Conservation (phyloP, 257 asterid genomes). For the Oldenlandia corymbosa region DNA sequence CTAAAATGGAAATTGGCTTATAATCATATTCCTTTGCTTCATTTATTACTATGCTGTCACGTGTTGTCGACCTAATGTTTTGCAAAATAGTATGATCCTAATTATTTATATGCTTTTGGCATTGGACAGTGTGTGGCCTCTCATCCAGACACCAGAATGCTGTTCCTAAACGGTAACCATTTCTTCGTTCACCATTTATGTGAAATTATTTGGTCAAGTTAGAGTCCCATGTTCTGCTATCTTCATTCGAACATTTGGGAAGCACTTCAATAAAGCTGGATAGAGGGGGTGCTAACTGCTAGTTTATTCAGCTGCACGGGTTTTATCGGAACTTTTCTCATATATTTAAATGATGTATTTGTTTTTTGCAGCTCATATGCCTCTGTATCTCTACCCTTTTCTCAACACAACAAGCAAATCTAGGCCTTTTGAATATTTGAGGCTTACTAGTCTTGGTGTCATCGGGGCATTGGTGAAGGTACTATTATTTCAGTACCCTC, state of each 20-base stretch:
- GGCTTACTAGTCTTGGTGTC: slow-evolving; percentile 95
- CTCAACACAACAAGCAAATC: slow-evolving; percentile 89
- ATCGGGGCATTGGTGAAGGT: slow-evolving; percentile 99
- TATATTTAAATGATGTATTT: slow-evolving; percentile 10
- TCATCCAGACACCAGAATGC: slow-evolving; percentile 85
- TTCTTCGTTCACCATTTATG: background rate
- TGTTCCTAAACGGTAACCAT: slow-evolving; percentile 72
- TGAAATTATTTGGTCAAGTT: no score
- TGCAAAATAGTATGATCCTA: background rate
- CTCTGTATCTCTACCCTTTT: slow-evolving; percentile 83
- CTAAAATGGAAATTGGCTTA: background rate
- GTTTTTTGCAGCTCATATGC: slow-evolving; percentile 73
- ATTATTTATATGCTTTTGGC: slow-evolving; percentile 1
- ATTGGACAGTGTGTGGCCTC: slow-evolving; percentile 92
- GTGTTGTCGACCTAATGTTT: no score
- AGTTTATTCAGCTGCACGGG: background rate
- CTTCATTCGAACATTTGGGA: no score
- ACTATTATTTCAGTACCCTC: no score
- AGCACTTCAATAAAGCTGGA: no score
- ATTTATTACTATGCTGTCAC: background rate
- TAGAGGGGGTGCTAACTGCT: background rate
- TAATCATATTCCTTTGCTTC: background rate
- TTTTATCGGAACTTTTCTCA: background rate
- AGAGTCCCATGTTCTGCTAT: no score
- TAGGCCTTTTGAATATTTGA: slow-evolving; percentile 87